Percentiles rank a stretch among this genome's conserved stretches.
These are phyloP conservation scores for Boletus eberwhitei DNA, from an alignment of 768 basidiomycete genomes.

Conservation along the genomic window DNA sequence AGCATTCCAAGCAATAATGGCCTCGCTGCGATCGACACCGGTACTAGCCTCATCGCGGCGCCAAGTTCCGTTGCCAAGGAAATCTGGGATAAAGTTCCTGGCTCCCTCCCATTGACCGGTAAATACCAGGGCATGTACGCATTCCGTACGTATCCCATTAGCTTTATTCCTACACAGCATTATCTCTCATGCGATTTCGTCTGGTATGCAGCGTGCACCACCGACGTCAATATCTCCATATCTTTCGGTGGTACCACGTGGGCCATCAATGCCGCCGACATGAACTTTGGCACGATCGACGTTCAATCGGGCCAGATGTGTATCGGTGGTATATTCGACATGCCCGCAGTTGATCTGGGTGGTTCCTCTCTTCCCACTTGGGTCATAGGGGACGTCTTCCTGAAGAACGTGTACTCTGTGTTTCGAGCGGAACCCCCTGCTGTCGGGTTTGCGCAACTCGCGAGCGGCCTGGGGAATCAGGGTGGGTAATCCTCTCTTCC, in stretches of 20 bases:
- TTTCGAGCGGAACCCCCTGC: constrained; percentile 17
- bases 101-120: constrained; percentile 43
- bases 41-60: constrained; percentile 87
- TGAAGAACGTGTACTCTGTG: constrained; percentile 34
- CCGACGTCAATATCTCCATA: constrained; percentile 51
- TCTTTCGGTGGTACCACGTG: constrained; percentile 77
- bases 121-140: constrained; percentile 63
- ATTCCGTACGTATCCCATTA: constrained; percentile 54
- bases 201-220: constrained; percentile 54
- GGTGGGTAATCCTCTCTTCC: neutral
- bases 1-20: constrained; percentile 37
- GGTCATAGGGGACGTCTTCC: constrained; percentile 71
- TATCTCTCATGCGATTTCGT: neutral
- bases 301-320: constrained; percentile 34
- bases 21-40: constrained; percentile 83
- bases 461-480: neutral
- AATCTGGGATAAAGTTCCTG: constrained; percentile 65
- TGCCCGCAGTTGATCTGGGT: constrained; percentile 15
- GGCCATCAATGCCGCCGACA: constrained; percentile 69
- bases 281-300: constrained; percentile 63
- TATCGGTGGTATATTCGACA: constrained; percentile 67
- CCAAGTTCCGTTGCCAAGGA: constrained; percentile 56
- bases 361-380: constrained; percentile 40
- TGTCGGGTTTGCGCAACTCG: constrained; percentile 20
- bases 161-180: neutral